Evolutionary conservation across 768 basidiomycete genomes (phyloP).

Genomic region (Hypholoma fasciculare): DNA sequence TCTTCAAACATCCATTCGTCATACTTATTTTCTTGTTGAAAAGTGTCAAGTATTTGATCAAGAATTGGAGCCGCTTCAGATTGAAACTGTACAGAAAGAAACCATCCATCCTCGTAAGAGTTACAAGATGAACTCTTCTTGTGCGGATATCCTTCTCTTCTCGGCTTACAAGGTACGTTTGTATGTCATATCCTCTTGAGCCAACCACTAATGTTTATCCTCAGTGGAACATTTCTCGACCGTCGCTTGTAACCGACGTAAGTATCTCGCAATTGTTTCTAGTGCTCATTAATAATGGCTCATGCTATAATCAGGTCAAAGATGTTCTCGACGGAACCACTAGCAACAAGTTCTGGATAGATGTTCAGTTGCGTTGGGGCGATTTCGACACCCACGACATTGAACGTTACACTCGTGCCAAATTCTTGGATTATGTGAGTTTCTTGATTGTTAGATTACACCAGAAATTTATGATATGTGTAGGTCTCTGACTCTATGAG

Average conservation of each 20-base stretch:
- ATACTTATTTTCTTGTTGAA: slow-evolving; percentile 3
- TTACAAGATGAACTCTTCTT: slow-evolving; percentile 99
- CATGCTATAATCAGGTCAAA: slow-evolving; percentile 59
- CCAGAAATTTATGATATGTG: slow-evolving; percentile 2
- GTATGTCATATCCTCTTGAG: background rate
- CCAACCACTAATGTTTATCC: slow-evolving; percentile 5
- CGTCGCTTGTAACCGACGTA: slow-evolving; percentile 92
- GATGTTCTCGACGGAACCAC: slow-evolving; percentile 98
- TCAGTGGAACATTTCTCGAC: slow-evolving; percentile 96
- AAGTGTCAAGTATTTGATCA: slow-evolving; percentile 99
- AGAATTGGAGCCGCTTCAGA: slow-evolving; percentile 95
- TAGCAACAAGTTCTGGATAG: slow-evolving; percentile 98
- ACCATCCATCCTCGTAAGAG: slow-evolving; percentile 99
- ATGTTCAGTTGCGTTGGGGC: slow-evolving; percentile 94
- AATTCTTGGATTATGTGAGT: slow-evolving; percentile 95
- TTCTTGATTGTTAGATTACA: background rate
- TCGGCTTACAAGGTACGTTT: slow-evolving; percentile 77
- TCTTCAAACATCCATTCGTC: background rate
- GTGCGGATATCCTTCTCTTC: slow-evolving; percentile 96
- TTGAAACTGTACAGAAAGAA: slow-evolving; percentile 99
- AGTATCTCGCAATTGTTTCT: slow-evolving; percentile 22
- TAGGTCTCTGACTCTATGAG: slow-evolving; percentile 96
- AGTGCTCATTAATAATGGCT: background rate
- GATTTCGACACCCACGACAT: slow-evolving; percentile 99
- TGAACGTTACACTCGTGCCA: slow-evolving; percentile 97